Percentiles rank a stretch among this genome's conserved stretches.
These are phyloP conservation scores for Komagataella pastoris DNA, from an alignment of 805 yeast species.

Conservation along the genomic window DNA sequence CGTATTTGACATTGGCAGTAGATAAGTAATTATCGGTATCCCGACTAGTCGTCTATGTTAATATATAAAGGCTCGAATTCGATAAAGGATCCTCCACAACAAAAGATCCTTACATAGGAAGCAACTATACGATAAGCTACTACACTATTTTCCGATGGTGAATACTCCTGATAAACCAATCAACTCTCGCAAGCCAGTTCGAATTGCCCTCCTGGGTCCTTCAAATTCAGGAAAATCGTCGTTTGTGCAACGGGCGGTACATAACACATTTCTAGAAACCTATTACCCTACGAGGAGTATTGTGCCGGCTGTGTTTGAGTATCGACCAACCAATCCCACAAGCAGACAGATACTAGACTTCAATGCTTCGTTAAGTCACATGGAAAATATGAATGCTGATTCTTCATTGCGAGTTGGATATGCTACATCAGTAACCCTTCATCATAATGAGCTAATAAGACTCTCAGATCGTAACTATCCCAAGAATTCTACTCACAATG, in stretches of 20 bases:
- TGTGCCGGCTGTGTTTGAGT: constrained; percentile 42
- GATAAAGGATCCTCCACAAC: too few relatives aligned
- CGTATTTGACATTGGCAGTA: background rate
- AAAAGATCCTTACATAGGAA: background rate
- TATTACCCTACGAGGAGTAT: constrained; percentile 64
- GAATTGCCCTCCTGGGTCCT: constrained; percentile 51
- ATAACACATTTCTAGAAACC: constrained; percentile 44
- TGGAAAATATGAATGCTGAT: constrained; percentile 13
- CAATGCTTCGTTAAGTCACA: constrained; percentile 22
- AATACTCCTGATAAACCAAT: background rate
- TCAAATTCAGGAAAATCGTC: constrained; percentile 49
- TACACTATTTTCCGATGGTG: background rate
- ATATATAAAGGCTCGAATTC: background rate
- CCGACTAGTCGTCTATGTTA: background rate
- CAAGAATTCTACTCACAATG: background rate
- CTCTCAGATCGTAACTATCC: constrained; percentile 5
- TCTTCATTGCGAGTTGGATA: constrained; percentile 8
- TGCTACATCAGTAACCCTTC: constrained; percentile 13
- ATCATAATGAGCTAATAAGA: constrained; percentile 13
- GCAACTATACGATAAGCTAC: background rate
- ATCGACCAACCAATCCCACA: constrained; percentile 23
- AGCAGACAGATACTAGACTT: constrained; percentile 34
- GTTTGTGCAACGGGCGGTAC: constrained; percentile 32
- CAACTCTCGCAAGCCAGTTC: constrained; percentile 23
- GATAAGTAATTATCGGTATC: background rate